Evolutionary conservation across 148 eudicot species (phyloP).

Genomic region (Fallopia convolvulus): DNA sequence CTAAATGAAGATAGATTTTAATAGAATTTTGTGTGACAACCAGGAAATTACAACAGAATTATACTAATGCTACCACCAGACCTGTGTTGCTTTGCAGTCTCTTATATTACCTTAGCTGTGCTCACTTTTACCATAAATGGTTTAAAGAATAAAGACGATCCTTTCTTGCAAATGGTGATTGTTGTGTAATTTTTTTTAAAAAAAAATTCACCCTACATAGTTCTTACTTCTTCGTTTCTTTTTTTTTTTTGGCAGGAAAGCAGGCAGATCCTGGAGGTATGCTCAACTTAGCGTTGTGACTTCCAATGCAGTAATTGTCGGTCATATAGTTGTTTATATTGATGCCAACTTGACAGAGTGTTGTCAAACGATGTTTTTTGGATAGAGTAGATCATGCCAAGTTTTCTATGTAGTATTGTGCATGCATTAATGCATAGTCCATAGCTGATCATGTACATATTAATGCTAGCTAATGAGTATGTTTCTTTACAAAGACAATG

Average conservation of each 20-base stretch:
- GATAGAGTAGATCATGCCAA: not conserved
- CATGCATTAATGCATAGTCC: not conserved
- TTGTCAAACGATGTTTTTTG: not conserved
- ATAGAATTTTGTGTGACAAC: not conserved
- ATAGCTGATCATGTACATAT: not conserved
- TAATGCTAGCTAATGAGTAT: not conserved
- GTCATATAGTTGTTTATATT: not conserved
- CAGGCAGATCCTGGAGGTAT: conserved; percentile 80
- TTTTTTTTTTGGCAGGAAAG: conserved; percentile 57
- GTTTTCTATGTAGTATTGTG: not conserved
- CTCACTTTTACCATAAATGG: not conserved
- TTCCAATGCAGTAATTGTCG: not conserved
- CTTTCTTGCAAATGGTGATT: not conserved
- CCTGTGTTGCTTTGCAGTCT: not conserved
- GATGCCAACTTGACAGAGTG: not conserved
- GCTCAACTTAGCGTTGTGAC: conserved; percentile 13
- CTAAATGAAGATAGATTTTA: not conserved
- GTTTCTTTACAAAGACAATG: not conserved
- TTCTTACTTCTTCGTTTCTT: not conserved
- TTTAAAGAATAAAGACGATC: not conserved
- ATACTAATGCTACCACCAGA: not conserved
- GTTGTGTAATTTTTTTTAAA: not conserved
- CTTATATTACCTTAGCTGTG: not conserved
- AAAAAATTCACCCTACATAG: conserved; percentile 8
- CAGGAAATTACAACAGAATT: not conserved